Conservation (phyloP, 1,139 yeast species). For the Kodamaea alishanica region DNA sequence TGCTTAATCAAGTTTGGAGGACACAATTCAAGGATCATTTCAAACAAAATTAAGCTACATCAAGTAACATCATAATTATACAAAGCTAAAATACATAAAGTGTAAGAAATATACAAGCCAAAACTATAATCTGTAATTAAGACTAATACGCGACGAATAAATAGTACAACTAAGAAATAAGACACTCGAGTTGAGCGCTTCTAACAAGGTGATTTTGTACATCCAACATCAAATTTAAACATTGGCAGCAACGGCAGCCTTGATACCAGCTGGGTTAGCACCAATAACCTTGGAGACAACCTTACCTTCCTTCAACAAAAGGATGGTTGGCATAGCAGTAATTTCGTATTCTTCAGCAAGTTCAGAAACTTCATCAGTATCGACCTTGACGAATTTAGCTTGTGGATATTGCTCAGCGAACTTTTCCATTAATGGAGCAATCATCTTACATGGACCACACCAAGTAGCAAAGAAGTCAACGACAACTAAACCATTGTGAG, state of each 20-base stretch:
- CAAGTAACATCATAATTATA: no score
- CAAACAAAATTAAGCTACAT: no score
- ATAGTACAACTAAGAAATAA: no score
- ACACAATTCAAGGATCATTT: no score
- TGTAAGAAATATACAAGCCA: neutral
- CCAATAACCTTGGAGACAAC: slow-evolving; percentile 74
- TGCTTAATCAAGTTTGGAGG: no score
- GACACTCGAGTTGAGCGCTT: no score
- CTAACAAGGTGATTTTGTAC: neutral
- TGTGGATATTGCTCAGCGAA: slow-evolving; percentile 42
- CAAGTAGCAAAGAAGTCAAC: slow-evolving; percentile 86
- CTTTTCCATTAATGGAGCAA: slow-evolving; percentile 74
- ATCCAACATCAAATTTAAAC: slow-evolving; percentile 28
- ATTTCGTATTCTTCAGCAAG: slow-evolving; percentile 73
- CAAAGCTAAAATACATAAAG: no score
- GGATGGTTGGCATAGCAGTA: slow-evolving; percentile 86
- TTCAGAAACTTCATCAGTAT: slow-evolving; percentile 73
- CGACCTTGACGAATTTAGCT: slow-evolving; percentile 77
- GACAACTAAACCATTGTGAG: slow-evolving; percentile 59
- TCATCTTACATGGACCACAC: slow-evolving; percentile 93
- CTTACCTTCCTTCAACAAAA: slow-evolving; percentile 74
- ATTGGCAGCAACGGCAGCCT: slow-evolving; percentile 59
- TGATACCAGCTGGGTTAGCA: slow-evolving; percentile 80
- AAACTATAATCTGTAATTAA: no score
- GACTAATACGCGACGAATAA: no score